Evolutionary conservation across 108 stramenopile species (phyloP), one percentile per base, ranked within the genome.

Genomic region (Ochromonas danica): DNA sequence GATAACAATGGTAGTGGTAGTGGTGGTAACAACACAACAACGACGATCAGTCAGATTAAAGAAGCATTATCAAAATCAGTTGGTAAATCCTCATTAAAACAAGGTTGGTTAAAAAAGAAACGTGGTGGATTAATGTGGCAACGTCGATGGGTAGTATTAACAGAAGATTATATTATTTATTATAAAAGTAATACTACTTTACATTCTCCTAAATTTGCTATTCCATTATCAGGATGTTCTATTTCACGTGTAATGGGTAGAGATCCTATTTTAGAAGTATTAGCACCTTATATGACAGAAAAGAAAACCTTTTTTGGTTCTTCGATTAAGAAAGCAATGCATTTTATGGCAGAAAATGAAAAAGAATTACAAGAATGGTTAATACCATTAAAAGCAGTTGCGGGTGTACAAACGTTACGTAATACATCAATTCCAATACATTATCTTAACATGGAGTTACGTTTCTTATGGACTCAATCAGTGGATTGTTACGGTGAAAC

Each of bases 341-440:
- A 14, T 38, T 75, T 75, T 42, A 33, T 42, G 6, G 72, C 72
- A 10, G 72, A 75, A 75, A 75, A 75, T 36, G 72, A 75, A 60
- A 39, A 75, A 60, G 72, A 75, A 45, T 33, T 75, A 33, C 72
- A 75, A 75, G 45, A 75, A 60, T 75, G 72, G 72, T 60, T 75
- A 31, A 45, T 36, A 6, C 72, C 72, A 22, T 60, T 75, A 57
- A 38, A 33, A 57, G 72, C 72, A 36, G 43, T 75, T 10, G 72
- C 72, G 31, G 72, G 72, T 6, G 31, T 42, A 14, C 14, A 42
- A 14, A 30, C 51, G 40, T 27, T 75, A 42, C 51, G 72, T 45
- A n/a, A 51, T 22, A 75, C 51, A 57, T 33, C 72, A 25, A 35
- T 6, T 14, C 36, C 40, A 31, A 36, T 42, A 33, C 43, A 75